These are phyloP conservation scores for Eleusine indica DNA, from an alignment of 176 grass and related monocot genomes.

Conservation along the genomic window DNA sequence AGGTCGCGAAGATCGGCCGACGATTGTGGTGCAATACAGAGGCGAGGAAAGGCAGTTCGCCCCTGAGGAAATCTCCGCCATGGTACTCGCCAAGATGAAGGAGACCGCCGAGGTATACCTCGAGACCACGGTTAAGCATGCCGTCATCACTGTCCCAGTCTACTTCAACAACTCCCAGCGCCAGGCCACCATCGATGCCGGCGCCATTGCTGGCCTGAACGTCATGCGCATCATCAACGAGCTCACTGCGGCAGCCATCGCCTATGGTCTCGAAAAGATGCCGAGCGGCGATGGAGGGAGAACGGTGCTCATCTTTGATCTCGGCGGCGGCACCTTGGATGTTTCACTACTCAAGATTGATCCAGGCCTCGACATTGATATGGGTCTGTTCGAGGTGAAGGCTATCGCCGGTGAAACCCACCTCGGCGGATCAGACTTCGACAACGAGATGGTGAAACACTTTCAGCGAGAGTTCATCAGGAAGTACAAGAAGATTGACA, in stretches of 20 bases:
- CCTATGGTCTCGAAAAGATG: conserved; percentile 62
- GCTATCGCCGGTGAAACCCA: conserved; percentile 49
- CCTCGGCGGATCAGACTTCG: conserved; percentile 42
- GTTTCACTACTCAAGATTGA: conserved; percentile 41
- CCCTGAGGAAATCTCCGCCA: conserved; percentile 64
- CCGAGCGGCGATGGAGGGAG: neutral
- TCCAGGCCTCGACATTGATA: neutral
- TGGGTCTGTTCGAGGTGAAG: conserved; percentile 37
- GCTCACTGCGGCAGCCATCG: conserved; percentile 61
- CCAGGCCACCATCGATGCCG: conserved; percentile 66
- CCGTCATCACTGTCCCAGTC: conserved; percentile 61
- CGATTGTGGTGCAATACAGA: conserved; percentile 48
- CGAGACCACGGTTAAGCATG: conserved; percentile 46
- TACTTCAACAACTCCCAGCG: conserved; percentile 77
- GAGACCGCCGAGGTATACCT: conserved; percentile 54
- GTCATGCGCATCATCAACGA: conserved; percentile 72
- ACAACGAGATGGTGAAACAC: conserved; percentile 62
- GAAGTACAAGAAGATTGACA: conserved; percentile 48
- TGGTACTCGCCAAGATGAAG: conserved; percentile 69
- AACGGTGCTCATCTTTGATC: conserved; percentile 66
- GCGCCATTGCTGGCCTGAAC: conserved; percentile 54
- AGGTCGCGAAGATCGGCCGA: conserved; percentile 47
- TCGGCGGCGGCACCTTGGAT: conserved; percentile 64
- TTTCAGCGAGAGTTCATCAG: conserved; percentile 51
- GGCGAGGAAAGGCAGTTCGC: conserved; percentile 52